Conservation (phyloP, 331 rosid species). For the Cydonia oblonga region DNA sequence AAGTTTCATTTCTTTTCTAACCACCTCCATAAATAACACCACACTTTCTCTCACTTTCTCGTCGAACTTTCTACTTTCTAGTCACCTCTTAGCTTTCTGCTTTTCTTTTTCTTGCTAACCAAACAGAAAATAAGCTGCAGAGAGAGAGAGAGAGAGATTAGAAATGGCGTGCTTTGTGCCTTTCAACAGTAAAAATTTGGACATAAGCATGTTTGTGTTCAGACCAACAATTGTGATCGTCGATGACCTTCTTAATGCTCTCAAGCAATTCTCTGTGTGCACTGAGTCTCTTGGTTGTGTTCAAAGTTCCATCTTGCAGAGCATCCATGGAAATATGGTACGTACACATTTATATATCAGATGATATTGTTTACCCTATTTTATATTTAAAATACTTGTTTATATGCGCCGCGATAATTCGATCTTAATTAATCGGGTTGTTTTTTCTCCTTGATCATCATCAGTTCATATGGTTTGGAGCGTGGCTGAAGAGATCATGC, state of each 20-base stretch:
- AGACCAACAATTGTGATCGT: constrained; percentile 59
- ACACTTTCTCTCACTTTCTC: neutral
- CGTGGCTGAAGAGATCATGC: constrained; percentile 56
- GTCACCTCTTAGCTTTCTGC: neutral
- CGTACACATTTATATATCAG: neutral
- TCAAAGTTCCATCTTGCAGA: constrained; percentile 58
- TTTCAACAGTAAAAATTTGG: constrained; percentile 43
- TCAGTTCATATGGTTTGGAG: constrained; percentile 77
- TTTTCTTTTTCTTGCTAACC: neutral
- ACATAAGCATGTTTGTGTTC: constrained; percentile 51
- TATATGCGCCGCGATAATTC: neutral
- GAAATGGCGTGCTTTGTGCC: constrained; percentile 58
- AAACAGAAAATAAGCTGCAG: neutral
- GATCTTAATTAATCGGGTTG: neutral
- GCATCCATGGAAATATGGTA: constrained; percentile 91
- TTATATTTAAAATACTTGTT: neutral
- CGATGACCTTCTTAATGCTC: constrained; percentile 47
- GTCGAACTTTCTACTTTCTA: neutral
- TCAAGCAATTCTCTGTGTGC: constrained; percentile 47
- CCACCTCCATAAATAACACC: neutral
- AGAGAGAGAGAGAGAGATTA: neutral
- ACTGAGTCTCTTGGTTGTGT: constrained; percentile 64
- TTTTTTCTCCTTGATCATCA: constrained; percentile 19
- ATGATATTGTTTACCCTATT: too few species aligned
- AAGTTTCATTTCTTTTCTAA: neutral